Conservation (phyloP, 2,329 filamentous ascomycete species). For the Colletotrichum viniferum region DNA sequence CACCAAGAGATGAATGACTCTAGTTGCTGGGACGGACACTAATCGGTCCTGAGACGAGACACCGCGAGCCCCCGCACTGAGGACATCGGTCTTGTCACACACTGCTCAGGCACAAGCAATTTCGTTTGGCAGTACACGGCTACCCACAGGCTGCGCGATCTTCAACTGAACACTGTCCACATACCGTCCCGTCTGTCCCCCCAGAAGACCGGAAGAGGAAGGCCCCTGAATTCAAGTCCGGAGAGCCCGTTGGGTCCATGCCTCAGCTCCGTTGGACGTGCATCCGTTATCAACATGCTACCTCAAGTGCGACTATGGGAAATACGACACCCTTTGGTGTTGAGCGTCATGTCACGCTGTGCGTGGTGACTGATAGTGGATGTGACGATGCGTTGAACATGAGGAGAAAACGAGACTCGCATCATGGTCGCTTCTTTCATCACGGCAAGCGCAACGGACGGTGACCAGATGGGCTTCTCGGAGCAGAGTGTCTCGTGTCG, state of each 20-base stretch:
- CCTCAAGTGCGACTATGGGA: not conserved
- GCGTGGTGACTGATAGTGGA: not conserved
- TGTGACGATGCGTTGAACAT: not conserved
- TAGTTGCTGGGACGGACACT: not conserved
- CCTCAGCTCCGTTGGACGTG: not conserved
- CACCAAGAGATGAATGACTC: rapidly evolving
- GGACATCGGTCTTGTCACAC: not conserved
- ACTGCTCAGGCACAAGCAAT: constrained; percentile 11
- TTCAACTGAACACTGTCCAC: not conserved
- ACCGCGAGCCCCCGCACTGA: not conserved
- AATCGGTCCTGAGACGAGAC: not conserved
- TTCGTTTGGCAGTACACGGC: constrained; percentile 10
- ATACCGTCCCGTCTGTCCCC: not conserved
- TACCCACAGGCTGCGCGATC: not conserved
- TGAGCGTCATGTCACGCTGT: not conserved
- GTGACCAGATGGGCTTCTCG: not conserved
- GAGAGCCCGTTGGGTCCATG: not conserved
- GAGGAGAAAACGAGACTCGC: not conserved
- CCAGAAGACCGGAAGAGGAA: not conserved
- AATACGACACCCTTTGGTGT: not conserved
- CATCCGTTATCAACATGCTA: not conserved
- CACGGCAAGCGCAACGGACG: not conserved
- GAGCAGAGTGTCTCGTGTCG: not conserved
- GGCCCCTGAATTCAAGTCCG: not conserved
- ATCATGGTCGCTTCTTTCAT: not conserved